Evolutionary conservation across 169 alveolate genomes (phyloP).

Genomic region (Plasmodium knowlesi): DNA sequence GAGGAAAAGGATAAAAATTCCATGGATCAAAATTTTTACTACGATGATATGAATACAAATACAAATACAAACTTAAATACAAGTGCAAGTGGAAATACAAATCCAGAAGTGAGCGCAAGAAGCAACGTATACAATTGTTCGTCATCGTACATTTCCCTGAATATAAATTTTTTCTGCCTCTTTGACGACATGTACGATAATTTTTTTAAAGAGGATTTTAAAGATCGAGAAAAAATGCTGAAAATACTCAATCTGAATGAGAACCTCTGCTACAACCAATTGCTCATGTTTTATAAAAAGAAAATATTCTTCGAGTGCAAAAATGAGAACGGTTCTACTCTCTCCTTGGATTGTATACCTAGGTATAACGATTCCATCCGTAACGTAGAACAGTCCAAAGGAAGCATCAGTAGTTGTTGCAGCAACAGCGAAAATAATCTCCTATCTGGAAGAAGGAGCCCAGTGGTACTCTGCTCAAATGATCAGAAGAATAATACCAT

Average conservation of each 20-base stretch:
- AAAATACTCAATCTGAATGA: constrained; percentile 27
- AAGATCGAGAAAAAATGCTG: constrained; percentile 57
- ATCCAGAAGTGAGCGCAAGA: background rate
- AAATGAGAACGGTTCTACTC: background rate
- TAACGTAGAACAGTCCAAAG: background rate
- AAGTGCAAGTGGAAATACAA: background rate
- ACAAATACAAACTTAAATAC: too few relatives aligned
- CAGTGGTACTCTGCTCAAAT: background rate
- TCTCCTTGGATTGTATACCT: background rate
- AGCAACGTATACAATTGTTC: background rate
- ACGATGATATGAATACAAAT: background rate
- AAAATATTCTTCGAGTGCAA: constrained; percentile 32
- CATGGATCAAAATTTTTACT: background rate
- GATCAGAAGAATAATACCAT: background rate
- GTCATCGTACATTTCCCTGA: constrained; percentile 40
- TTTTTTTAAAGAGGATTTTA: constrained; percentile 32
- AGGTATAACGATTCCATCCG: background rate
- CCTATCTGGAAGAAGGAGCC: background rate
- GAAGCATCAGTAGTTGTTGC: background rate
- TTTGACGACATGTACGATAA: constrained; percentile 66
- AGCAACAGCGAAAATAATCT: background rate
- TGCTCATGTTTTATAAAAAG: constrained; percentile 44
- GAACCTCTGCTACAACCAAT: constrained; percentile 26
- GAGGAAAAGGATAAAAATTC: background rate
- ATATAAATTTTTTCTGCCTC: constrained; percentile 31